Evolutionary conservation across 2,329 filamentous ascomycete genomes (phyloP).

Genomic region (Trichoderma sp.): DNA sequence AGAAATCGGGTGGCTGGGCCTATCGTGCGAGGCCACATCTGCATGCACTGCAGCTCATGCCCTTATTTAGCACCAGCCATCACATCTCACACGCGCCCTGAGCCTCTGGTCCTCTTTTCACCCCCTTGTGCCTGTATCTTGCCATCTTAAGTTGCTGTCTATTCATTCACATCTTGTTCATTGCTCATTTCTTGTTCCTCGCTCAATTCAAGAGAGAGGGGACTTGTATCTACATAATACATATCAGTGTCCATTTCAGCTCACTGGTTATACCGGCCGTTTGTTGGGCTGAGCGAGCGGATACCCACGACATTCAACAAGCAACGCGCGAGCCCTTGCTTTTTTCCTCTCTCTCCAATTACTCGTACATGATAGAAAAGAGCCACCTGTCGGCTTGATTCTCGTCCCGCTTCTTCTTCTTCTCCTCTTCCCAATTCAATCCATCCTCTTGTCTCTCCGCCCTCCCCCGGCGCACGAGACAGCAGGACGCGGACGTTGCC

Average conservation of each 20-base stretch:
- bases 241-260: no score
- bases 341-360: no score
- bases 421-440: constrained; percentile 17
- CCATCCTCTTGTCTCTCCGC: constrained; percentile 17
- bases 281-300: constrained; percentile 8
- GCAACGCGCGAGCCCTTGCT: background rate
- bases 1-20: constrained; percentile 33
- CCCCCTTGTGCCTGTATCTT: constrained; percentile 10
- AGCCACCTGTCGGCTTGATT: background rate
- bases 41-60: constrained; percentile 10
- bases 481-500: constrained; percentile 47
- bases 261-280: background rate
- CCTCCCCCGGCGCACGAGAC: constrained; percentile 19
- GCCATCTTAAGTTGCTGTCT: background rate
- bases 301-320: no score
- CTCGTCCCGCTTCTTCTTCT: constrained; percentile 27
- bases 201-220: no score
- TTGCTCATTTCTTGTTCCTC: no score
- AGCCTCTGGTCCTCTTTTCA: constrained; percentile 2
- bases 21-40: constrained; percentile 39
- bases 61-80: constrained; percentile 7
- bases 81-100: constrained; percentile 15
- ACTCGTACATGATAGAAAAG: constrained; percentile 9
- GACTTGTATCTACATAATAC: no score
- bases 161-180: no score